phyloP scores from a whole-genome alignment of 2,329 filamentous ascomycete species.

The Botrytis fabae region DNA sequence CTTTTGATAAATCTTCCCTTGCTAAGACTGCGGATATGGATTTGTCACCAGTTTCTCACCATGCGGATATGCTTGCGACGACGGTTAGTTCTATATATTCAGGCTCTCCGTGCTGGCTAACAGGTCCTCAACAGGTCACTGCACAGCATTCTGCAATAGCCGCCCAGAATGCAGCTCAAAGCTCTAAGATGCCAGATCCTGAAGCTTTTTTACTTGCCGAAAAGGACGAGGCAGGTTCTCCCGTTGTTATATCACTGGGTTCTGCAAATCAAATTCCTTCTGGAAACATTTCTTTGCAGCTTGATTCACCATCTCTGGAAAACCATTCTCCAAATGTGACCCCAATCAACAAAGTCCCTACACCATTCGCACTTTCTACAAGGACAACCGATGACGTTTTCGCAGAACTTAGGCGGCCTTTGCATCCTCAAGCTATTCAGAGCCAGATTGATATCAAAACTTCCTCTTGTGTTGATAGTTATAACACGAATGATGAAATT shows the following conservation, averaged over 20 bases:
- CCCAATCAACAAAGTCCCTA: slow-evolving; percentile 19
- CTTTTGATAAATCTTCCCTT: not conserved
- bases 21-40: not conserved
- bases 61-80: not conserved
- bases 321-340: slow-evolving; percentile 26
- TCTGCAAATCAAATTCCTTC: not conserved
- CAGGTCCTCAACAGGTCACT: not conserved
- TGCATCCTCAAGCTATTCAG: not conserved
- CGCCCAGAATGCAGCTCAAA: not conserved
- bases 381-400: slow-evolving; percentile 38
- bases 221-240: not conserved
- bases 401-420: slow-evolving; percentile 32
- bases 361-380: slow-evolving; percentile 28
- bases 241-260: not conserved
- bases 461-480: not conserved
- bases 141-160: not conserved
- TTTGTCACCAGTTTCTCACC: not conserved
- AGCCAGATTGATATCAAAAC: not conserved
- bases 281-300: not conserved
- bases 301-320: slow-evolving; percentile 25
- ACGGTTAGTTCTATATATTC: not conserved
- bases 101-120: not conserved
- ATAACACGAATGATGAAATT: not conserved
- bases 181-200: not conserved
- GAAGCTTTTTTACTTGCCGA: not conserved